Conservation (phyloP, 305 asterid species). For the Stenogyne calaminthoides region DNA sequence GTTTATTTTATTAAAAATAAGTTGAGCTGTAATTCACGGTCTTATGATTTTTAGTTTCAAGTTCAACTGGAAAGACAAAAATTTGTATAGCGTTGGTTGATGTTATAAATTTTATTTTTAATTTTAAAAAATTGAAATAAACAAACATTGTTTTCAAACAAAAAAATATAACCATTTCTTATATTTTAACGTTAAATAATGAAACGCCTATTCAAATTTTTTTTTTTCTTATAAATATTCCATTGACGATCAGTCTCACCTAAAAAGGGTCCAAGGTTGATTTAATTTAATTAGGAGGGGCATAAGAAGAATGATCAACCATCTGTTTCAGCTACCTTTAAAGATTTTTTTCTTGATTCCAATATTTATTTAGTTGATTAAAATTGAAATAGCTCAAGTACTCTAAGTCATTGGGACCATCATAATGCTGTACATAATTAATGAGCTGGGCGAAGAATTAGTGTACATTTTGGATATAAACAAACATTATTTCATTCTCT, state of each 20-base stretch:
- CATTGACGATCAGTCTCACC: constrained; percentile 13
- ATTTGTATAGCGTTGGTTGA: too few relatives aligned
- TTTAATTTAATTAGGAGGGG: constrained; percentile 29
- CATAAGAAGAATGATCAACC: constrained; percentile 21
- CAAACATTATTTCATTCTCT: neutral
- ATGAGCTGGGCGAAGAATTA: neutral
- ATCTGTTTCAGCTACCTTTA: constrained; percentile 13
- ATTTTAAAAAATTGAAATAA: neutral
- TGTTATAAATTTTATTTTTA: neutral
- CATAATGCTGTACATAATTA: constrained; percentile 24
- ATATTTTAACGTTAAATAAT: neutral
- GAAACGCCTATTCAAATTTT: neutral
- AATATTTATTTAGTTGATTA: constrained; percentile 1
- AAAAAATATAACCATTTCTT: too few relatives aligned
- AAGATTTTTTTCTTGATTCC: constrained; percentile 5
- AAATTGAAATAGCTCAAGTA: neutral
- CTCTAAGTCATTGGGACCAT: constrained; percentile 8
- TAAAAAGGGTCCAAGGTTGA: constrained; percentile 33
- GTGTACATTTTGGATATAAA: neutral
- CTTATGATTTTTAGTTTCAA: too few relatives aligned
- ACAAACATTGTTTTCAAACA: neutral
- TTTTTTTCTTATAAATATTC: neutral
- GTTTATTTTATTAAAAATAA: too few relatives aligned
- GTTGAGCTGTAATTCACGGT: neutral
- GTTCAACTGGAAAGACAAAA: too few relatives aligned